phyloP scores from a whole-genome alignment of 352 stramenopile genomes.

The Chrysophaeum taylorii region DNA sequence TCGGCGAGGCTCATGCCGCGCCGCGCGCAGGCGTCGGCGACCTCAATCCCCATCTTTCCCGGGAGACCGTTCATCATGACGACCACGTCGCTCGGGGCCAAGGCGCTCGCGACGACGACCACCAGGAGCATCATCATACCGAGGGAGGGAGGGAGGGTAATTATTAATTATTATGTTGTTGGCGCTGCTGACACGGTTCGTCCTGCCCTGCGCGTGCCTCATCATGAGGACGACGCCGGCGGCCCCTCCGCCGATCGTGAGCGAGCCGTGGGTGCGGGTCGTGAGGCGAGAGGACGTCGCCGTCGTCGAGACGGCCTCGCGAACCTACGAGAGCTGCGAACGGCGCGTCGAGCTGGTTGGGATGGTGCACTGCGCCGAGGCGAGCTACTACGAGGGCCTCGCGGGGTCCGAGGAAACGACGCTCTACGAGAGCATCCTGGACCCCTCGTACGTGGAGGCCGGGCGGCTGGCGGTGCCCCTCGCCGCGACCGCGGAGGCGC shows the following conservation, averaged over 20 bases:
- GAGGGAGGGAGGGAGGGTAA: no score
- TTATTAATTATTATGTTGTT: no score
- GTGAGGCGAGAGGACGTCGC: background rate
- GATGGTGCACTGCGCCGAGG: constrained; percentile 6
- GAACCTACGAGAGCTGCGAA: background rate
- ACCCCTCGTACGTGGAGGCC: background rate
- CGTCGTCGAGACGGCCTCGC: background rate
- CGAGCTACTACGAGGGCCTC: background rate
- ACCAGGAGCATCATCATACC: no score
- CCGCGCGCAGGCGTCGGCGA: constrained; percentile 51
- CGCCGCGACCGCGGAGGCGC: background rate
- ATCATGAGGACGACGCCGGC: no score
- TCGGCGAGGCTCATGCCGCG: constrained; percentile 47
- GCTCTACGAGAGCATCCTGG: constrained; percentile 10
- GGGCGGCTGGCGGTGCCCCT: background rate
- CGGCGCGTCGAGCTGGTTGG: background rate
- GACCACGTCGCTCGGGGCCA: constrained; percentile 14
- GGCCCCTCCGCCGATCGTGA: no score
- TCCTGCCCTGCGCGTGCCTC: no score
- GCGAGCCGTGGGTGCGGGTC: background rate
- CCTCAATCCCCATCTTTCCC: constrained; percentile 51
- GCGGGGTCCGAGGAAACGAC: background rate
- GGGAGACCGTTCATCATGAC: constrained; percentile 63
- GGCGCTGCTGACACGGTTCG: no score
- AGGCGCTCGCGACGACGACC: background rate